Base-by-base conservation (phyloP, 768 basidiomycete species). In the Kwoniella dendrophila region DNA sequence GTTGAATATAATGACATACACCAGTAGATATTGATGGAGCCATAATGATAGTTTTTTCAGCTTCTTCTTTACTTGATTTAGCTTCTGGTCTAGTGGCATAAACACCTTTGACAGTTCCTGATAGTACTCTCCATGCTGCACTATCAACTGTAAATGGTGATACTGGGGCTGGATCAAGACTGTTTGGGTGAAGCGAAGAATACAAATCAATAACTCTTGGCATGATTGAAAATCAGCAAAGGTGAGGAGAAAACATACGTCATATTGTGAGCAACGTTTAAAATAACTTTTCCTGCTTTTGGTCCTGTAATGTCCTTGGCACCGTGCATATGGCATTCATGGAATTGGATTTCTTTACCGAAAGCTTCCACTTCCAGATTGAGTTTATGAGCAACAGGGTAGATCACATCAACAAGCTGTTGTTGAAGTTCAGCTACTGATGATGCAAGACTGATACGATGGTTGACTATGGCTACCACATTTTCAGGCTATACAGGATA, bases 401-500 rank as follows among this genome's bases (percentile, higher is more conserved):
- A 33, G 18, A 76, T 33, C 11, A 68, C 59, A 5, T 64, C 27
- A 10, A 62, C 59, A 27, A 74, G 58, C 33, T 66, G 69, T 12
- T 72, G 54, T 38, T 72, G 68, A 4, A 74, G 67, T 44, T 74
- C 74, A 2, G 44, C 52, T 26, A 68, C 66, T 2, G 69, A 73
- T 1, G 72, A 74, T 44, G 64, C 72, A 48, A 72, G 49, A 61
- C 64, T 72, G 71, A 78, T 78, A 22, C 77, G 72, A 55, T 76
- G 73, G 58, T 78, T 78, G 48, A 75, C 62, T 7, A 77, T 67
- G 6, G 75, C 75, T 10, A 55, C 56, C 2, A 71, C 68, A n/a
- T 60, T 57, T 38, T 78, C 76, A 24, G 76, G 76, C 61, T 70
- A 40, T 10, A 8, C 20, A 27, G 16, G 33, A 27, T n/a, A 40